Percentiles rank a stretch among this genome's conserved stretches.
phyloP scores from a whole-genome alignment of 1,139 yeast genomes.

The Nadsonia starkeyi-henricii region DNA sequence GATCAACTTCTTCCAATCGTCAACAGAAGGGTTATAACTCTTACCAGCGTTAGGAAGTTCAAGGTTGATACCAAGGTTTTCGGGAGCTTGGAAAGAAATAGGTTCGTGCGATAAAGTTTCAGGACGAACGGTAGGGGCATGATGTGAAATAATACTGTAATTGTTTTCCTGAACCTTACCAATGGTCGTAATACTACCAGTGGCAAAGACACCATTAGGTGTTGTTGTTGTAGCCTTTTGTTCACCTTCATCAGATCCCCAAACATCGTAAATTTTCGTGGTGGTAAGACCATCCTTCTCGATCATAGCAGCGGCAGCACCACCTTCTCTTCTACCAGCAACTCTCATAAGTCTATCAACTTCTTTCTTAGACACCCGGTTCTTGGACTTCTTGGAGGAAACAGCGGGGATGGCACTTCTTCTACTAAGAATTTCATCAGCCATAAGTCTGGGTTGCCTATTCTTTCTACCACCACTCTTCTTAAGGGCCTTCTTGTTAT shows the following conservation, averaged over 20 bases:
- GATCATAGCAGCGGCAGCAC: conserved; percentile 33
- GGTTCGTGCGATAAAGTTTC: conserved; percentile 42
- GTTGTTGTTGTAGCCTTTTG: conserved; percentile 1
- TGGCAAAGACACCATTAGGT: conserved; percentile 1
- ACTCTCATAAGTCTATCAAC: conserved; percentile 56
- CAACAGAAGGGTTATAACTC: conserved; percentile 82
- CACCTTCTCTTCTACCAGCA: conserved; percentile 61
- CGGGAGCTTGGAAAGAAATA: conserved; percentile 24
- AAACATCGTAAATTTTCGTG: conserved; percentile 44
- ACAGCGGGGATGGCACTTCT: conserved; percentile 72
- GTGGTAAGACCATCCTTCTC: conserved; percentile 51
- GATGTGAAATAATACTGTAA: conserved; percentile 1
- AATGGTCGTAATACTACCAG: not conserved
- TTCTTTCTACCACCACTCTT: conserved; percentile 25
- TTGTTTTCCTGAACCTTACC: conserved; percentile 2
- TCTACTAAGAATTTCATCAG: conserved; percentile 60
- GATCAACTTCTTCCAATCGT: conserved; percentile 67
- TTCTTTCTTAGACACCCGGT: conserved; percentile 48
- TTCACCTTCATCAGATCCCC: conserved; percentile 33
- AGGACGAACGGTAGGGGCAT: conserved; percentile 6
- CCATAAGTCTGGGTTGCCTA: conserved; percentile 26
- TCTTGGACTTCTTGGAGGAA: conserved; percentile 25
- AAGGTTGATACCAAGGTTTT: conserved; percentile 25
- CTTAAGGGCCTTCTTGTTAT: conserved; percentile 24
- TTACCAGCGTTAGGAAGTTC: conserved; percentile 67